Conservation (phyloP, 495 filamentous ascomycete genomes). For the Talaromyces nanjingensis region DNA sequence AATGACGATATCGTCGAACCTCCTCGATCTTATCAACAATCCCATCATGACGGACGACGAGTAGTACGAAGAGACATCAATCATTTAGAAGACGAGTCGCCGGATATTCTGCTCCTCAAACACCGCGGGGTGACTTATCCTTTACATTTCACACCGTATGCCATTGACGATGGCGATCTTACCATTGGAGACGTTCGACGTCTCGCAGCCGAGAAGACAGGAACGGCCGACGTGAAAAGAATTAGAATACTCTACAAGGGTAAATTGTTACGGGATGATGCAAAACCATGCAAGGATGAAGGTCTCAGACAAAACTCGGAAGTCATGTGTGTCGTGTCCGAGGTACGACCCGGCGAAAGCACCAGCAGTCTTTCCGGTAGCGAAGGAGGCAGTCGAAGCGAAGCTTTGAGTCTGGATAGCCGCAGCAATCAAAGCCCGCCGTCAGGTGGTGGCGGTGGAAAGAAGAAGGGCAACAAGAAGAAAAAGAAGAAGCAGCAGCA, state of each 20-base stretch:
- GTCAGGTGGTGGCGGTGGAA: slow-evolving; percentile 13
- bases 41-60: slow-evolving; percentile 26
- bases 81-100: slow-evolving; percentile 27
- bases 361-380: slow-evolving; percentile 41
- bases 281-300: slow-evolving; percentile 59
- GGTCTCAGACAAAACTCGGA: slow-evolving; percentile 76
- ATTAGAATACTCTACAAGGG: slow-evolving; percentile 82
- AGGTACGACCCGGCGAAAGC: slow-evolving; percentile 39
- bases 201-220: slow-evolving; percentile 56
- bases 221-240: slow-evolving; percentile 49
- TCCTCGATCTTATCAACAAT: slow-evolving; percentile 23
- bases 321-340: slow-evolving; percentile 57
- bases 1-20: slow-evolving; percentile 54
- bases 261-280: slow-evolving; percentile 60
- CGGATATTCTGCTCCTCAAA: slow-evolving; percentile 72
- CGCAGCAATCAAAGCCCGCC: slow-evolving; percentile 15
- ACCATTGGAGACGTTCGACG: slow-evolving; percentile 59
- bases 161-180: slow-evolving; percentile 71
- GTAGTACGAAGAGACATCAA: slow-evolving; percentile 9
- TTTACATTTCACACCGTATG: slow-evolving; percentile 71
- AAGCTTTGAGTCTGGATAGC: slow-evolving; percentile 12
- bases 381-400: slow-evolving; percentile 24
- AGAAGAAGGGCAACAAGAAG: slow-evolving; percentile 34
- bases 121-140: slow-evolving; percentile 66
- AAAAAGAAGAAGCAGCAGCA: slow-evolving; percentile 31